Percentiles rank a stretch among this genome's conserved stretches.
Conservation (phyloP, 192 early-diverging fungal genomes). For the Haplosporangium gracile region DNA sequence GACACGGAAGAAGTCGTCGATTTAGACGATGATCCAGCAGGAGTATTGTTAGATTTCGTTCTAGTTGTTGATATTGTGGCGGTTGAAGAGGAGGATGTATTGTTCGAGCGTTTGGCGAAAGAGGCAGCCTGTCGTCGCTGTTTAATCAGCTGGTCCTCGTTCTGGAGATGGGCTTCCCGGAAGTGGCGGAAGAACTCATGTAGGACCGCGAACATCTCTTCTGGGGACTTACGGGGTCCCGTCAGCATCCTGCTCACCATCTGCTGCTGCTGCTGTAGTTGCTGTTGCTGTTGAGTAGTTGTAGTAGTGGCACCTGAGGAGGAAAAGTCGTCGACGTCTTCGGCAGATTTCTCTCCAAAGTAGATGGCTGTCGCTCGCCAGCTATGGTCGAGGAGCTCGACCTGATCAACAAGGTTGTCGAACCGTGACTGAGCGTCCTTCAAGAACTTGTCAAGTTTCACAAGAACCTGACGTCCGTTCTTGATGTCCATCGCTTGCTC, state of each 20-base stretch:
- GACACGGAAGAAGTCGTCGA: neutral
- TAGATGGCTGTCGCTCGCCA: conserved; percentile 48
- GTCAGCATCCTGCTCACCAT: conserved; percentile 25
- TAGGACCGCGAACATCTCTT: conserved; percentile 48
- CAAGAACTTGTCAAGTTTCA: conserved; percentile 36
- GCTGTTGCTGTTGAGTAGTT: neutral
- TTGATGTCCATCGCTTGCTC: conserved; percentile 13
- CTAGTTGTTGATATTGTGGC: neutral
- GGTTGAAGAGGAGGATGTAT: neutral
- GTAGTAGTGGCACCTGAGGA: neutral
- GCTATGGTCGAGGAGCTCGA: conserved; percentile 31
- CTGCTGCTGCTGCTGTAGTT: conserved; percentile 17
- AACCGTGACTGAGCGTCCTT: conserved; percentile 33
- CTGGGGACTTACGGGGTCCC: conserved; percentile 45
- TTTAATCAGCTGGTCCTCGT: conserved; percentile 36
- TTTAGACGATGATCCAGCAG: conserved; percentile 5
- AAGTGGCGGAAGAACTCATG: conserved; percentile 50
- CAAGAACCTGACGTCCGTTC: conserved; percentile 13
- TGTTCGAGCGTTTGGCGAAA: conserved; percentile 6
- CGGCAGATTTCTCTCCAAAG: conserved; percentile 51
- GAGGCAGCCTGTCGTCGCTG: conserved; percentile 39
- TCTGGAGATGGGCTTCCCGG: conserved; percentile 48
- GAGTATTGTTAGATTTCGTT: neutral
- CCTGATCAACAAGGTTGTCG: conserved; percentile 39
- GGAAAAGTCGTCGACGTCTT: neutral